phyloP scores from a whole-genome alignment of 805 yeast genomes.

The Candida montana region DNA sequence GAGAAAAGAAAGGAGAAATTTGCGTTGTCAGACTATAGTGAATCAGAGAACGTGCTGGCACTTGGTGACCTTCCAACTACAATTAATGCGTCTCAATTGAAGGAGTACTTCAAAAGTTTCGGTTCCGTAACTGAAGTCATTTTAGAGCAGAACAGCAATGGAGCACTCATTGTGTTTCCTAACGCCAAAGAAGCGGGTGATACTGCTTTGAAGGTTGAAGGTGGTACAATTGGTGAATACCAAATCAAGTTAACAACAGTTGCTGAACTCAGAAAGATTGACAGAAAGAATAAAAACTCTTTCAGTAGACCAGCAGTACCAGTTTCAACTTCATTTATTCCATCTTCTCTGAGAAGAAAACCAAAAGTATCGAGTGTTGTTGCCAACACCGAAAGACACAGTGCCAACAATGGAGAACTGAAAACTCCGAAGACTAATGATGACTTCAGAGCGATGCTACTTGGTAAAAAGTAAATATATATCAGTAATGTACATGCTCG shows the following conservation, averaged over 20 bases:
- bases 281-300: neutral
- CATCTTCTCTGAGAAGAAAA: conserved; percentile 9
- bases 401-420: too few relatives aligned
- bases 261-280: conserved; percentile 23
- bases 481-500: neutral
- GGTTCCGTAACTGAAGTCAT: conserved; percentile 40
- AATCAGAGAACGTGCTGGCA: conserved; percentile 21
- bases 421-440: conserved; percentile 14
- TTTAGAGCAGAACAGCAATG: conserved; percentile 39
- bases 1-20: conserved; percentile 25
- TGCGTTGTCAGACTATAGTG: conserved; percentile 16
- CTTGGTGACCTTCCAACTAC: conserved; percentile 32
- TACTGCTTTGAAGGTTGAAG: conserved; percentile 40
- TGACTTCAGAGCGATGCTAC: conserved; percentile 23
- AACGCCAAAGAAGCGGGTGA: conserved; percentile 43
- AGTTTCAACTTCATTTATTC: conserved; percentile 1
- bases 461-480: conserved; percentile 11
- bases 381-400: neutral
- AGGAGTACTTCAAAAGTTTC: conserved; percentile 24
- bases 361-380: neutral
- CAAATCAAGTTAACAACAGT: conserved; percentile 30
- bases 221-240: conserved; percentile 32
- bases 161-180: conserved; percentile 47
- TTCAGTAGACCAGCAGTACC: too few relatives aligned
- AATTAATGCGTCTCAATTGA: conserved; percentile 31